These are phyloP conservation scores for Mortierella sp. DNA, from an alignment of 371 early-diverging fungal genomes.

Conservation along the genomic window DNA sequence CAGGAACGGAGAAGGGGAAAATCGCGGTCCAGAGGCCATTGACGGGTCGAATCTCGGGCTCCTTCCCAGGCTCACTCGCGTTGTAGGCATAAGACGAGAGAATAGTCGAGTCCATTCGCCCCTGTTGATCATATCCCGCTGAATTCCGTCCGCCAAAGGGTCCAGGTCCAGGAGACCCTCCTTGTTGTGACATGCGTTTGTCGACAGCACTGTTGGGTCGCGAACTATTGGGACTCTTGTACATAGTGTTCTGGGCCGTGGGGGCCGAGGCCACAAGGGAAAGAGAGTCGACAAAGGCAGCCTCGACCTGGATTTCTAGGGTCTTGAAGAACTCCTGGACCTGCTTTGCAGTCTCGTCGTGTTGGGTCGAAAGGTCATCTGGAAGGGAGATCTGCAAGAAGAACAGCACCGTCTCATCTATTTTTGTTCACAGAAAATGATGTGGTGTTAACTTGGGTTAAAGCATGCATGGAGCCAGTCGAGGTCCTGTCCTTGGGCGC, in stretches of 20 bases:
- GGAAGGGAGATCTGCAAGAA: constrained; percentile 53
- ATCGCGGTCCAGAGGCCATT: constrained; percentile 68
- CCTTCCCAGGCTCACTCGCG: constrained; percentile 62
- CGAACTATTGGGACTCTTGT: constrained; percentile 30
- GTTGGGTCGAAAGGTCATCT: constrained; percentile 50
- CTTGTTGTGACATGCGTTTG: constrained; percentile 21
- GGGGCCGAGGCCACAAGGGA: constrained; percentile 31
- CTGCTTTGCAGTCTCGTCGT: constrained; percentile 45
- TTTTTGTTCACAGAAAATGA: background rate
- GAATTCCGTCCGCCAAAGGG: constrained; percentile 24
- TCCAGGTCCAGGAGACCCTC: constrained; percentile 38
- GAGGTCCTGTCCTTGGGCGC: background rate
- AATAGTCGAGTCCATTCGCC: constrained; percentile 59
- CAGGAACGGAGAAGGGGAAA: constrained; percentile 69
- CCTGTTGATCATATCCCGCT: constrained; percentile 28
- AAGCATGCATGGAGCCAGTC: background rate
- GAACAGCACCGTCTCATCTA: constrained; percentile 55
- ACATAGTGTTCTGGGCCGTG: constrained; percentile 19
- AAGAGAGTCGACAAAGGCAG: constrained; percentile 63
- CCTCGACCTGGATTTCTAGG: constrained; percentile 73
- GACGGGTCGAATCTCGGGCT: constrained; percentile 61
- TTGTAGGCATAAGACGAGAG: constrained; percentile 72
- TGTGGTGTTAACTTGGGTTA: background rate
- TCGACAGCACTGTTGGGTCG: constrained; percentile 39
- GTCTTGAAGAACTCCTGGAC: constrained; percentile 62